These are phyloP conservation scores for Aspergillus ellipticus DNA, from an alignment of 495 filamentous ascomycete genomes.

Conservation along the genomic window DNA sequence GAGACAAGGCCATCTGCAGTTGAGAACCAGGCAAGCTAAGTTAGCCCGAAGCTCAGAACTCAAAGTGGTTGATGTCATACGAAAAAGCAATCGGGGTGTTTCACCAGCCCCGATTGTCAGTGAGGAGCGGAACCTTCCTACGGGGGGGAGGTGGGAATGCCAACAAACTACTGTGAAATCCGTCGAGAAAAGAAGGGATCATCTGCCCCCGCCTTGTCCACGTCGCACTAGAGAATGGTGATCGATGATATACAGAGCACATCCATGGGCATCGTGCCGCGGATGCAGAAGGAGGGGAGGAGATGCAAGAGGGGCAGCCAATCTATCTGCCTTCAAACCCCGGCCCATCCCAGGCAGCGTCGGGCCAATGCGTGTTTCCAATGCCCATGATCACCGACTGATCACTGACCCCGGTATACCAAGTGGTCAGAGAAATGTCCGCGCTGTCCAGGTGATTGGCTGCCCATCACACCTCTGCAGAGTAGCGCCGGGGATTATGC, in stretches of 20 bases:
- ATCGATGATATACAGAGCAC: neutral
- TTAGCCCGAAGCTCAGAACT: neutral
- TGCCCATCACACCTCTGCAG: neutral
- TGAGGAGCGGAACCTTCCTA: neutral
- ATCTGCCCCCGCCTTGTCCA: neutral
- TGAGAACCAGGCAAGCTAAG: neutral
- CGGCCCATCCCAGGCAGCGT: neutral
- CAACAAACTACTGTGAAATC: neutral
- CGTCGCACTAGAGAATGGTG: neutral
- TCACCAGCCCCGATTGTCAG: neutral
- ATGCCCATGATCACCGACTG: slow-evolving; percentile 7
- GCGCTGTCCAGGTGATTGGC: slow-evolving; percentile 17
- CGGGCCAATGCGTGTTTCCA: neutral
- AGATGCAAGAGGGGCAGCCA: neutral
- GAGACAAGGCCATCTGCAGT: neutral
- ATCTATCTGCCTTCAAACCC: neutral
- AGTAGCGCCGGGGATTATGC: slow-evolving; percentile 11
- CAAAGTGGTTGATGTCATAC: neutral
- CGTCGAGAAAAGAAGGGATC: neutral
- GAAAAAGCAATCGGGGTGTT: neutral
- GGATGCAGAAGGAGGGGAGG: slow-evolving; percentile 1
- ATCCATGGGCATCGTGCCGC: neutral
- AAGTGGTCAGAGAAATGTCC: slow-evolving; percentile 9
- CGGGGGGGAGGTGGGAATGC: neutral
- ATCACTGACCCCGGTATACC: slow-evolving; percentile 9